Evolutionary conservation across 345 rosid genomes (phyloP).

Genomic region (Arabis alpina): DNA sequence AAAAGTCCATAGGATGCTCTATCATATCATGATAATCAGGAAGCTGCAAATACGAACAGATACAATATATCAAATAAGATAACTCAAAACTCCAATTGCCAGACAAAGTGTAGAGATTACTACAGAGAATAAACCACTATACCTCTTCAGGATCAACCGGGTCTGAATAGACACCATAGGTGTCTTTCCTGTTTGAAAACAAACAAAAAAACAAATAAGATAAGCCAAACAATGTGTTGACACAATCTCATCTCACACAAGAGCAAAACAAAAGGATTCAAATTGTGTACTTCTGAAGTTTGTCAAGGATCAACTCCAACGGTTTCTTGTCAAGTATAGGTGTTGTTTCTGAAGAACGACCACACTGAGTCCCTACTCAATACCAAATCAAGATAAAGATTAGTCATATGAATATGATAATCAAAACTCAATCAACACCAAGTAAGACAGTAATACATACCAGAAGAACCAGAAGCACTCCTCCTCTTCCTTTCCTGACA

Average conservation of each 20-base stretch:
- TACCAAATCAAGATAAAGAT: slow-evolving; percentile 25
- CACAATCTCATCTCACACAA: neutral
- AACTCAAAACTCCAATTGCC: slow-evolving; percentile 9
- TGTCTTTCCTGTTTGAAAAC: slow-evolving; percentile 85
- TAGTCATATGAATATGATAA: slow-evolving; percentile 12
- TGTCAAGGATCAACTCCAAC: slow-evolving; percentile 85
- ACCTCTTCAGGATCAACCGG: slow-evolving; percentile 98
- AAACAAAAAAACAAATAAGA: slow-evolving; percentile 16
- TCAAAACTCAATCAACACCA: slow-evolving; percentile 19
- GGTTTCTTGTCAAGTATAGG: slow-evolving; percentile 81
- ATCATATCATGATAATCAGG: slow-evolving; percentile 84
- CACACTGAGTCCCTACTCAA: slow-evolving; percentile 56
- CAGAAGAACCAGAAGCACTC: slow-evolving; percentile 59
- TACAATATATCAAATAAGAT: slow-evolving; percentile 5
- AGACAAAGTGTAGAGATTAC: neutral
- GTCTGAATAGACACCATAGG: slow-evolving; percentile 90
- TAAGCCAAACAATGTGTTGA: slow-evolving; percentile 28
- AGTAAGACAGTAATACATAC: slow-evolving; percentile 38
- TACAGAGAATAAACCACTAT: slow-evolving; percentile 23
- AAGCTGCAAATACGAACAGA: slow-evolving; percentile 54
- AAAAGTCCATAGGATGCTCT: slow-evolving; percentile 86
- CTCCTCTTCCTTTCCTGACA: slow-evolving; percentile 63
- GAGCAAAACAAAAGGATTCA: neutral
- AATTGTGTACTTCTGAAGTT: slow-evolving; percentile 78
- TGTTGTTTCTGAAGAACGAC: slow-evolving; percentile 45